A percentile compares a stretch with the other conserved stretches of the same genome.
Conservation (phyloP, 768 basidiomycete genomes). For the Auriscalpium vulgare region DNA sequence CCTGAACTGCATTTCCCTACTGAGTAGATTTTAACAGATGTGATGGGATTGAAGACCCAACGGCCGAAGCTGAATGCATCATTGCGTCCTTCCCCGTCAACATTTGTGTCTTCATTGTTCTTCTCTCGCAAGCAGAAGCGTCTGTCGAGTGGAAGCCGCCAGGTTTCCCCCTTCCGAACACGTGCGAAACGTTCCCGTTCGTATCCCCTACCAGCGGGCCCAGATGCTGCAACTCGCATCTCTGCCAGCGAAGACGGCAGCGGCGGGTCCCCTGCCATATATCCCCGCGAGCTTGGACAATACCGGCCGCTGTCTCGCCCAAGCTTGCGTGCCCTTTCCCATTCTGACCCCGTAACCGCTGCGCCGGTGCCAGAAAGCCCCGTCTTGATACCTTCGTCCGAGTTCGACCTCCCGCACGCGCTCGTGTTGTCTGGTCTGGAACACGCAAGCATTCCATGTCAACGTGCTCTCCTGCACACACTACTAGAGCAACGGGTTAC, state of each 20-base stretch:
- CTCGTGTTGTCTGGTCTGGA: constrained; percentile 71
- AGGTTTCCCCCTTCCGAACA: constrained; percentile 1
- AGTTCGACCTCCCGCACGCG: constrained; percentile 41
- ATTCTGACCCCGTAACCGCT: constrained; percentile 2
- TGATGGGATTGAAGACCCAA: no score
- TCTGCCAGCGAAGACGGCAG: no score
- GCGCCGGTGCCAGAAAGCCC: constrained; percentile 10
- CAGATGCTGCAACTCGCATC: neutral
- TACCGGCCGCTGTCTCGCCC: neutral
- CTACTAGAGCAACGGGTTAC: constrained; percentile 44
- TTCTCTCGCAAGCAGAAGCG: constrained; percentile 20
- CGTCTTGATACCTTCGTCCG: constrained; percentile 5
- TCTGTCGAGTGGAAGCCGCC: constrained; percentile 8
- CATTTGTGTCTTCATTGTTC: constrained; percentile 33
- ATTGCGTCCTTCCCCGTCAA: constrained; percentile 11
- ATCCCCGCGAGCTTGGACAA: no score
- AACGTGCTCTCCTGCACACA: constrained; percentile 47
- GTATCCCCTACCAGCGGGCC: neutral
- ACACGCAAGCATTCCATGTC: constrained; percentile 42
- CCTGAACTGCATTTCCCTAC: constrained; percentile 29
- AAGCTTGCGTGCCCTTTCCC: constrained; percentile 5
- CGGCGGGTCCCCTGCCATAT: no score
- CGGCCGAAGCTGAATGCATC: no score
- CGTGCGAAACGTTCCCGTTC: constrained; percentile 5
- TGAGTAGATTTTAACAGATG: no score